A percentile compares a stretch with the other conserved stretches of the same genome.
These are phyloP conservation scores for Solanum virginianum DNA, from an alignment of 257 asterid genomes.

Conservation along the genomic window DNA sequence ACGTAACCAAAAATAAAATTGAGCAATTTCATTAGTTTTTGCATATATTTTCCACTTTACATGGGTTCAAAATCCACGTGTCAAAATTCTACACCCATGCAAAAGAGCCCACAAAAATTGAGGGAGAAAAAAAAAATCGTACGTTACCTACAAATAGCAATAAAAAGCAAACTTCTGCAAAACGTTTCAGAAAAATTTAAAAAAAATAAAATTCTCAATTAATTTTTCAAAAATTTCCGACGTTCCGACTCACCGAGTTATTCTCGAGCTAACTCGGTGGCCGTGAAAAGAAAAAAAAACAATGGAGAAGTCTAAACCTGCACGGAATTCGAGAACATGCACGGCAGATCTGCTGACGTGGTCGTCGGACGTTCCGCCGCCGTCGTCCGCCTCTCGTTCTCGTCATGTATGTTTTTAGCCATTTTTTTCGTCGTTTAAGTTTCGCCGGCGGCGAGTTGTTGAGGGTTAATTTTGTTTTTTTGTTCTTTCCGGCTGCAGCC, in stretches of 20 bases:
- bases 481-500: slow-evolving; percentile 14
- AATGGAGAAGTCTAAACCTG: slow-evolving; percentile 39
- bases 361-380: slow-evolving; percentile 30
- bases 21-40: no score
- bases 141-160: neutral
- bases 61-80: neutral
- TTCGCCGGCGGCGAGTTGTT: neutral
- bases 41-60: neutral
- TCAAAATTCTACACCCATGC: neutral
- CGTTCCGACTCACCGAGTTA: neutral
- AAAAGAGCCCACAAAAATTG: neutral
- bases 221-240: neutral
- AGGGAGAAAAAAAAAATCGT: neutral
- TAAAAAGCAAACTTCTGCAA: neutral
- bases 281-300: neutral
- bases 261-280: neutral
- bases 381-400: slow-evolving; percentile 12
- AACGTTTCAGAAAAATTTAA: neutral
- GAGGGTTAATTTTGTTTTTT: neutral
- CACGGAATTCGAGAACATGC: slow-evolving; percentile 41
- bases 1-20: no score
- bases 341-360: slow-evolving; percentile 70
- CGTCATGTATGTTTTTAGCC: slow-evolving; percentile 5
- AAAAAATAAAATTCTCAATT: neutral
- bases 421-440: neutral